Conservation (phyloP, 164 flowering plant genomes). For the Liriodendron chinense region DNA sequence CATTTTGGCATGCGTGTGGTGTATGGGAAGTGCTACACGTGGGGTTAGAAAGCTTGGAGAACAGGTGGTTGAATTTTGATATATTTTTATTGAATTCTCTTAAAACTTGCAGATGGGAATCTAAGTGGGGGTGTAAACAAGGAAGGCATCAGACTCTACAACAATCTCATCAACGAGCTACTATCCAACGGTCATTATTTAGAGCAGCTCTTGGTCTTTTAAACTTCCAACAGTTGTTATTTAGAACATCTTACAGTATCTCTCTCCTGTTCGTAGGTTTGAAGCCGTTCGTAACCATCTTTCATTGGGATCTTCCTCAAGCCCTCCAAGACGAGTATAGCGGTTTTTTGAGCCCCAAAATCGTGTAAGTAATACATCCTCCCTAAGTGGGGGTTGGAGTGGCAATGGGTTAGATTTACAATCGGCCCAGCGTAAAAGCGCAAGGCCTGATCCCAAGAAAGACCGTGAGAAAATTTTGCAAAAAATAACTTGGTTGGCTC, state of each 20-base stretch:
- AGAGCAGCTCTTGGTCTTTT: neutral
- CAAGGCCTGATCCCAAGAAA: too few relatives aligned
- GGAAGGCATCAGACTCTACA: constrained; percentile 33
- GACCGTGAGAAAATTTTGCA: too few relatives aligned
- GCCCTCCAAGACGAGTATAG: constrained; percentile 51
- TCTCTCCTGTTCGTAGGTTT: constrained; percentile 28
- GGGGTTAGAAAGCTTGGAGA: too few relatives aligned
- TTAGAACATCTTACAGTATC: too few relatives aligned
- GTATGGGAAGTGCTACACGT: too few relatives aligned
- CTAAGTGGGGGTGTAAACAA: constrained; percentile 25
- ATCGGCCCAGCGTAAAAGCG: too few relatives aligned
- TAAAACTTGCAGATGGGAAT: constrained; percentile 20
- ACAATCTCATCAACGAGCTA: constrained; percentile 37
- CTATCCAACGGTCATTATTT: constrained; percentile 17
- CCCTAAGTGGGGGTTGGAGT: too few relatives aligned
- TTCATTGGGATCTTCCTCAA: constrained; percentile 72
- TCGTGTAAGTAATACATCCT: constrained; percentile 32
- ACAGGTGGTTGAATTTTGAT: too few relatives aligned
- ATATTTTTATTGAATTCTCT: too few relatives aligned
- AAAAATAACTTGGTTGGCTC: too few relatives aligned
- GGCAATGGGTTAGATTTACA: too few relatives aligned
- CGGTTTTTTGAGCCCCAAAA: constrained; percentile 40
- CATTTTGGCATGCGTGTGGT: too few relatives aligned
- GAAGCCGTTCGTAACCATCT: constrained; percentile 56
- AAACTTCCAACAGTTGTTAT: neutral